Conservation (phyloP, 495 filamentous ascomycete species). For the Trichocladium antarcticum region DNA sequence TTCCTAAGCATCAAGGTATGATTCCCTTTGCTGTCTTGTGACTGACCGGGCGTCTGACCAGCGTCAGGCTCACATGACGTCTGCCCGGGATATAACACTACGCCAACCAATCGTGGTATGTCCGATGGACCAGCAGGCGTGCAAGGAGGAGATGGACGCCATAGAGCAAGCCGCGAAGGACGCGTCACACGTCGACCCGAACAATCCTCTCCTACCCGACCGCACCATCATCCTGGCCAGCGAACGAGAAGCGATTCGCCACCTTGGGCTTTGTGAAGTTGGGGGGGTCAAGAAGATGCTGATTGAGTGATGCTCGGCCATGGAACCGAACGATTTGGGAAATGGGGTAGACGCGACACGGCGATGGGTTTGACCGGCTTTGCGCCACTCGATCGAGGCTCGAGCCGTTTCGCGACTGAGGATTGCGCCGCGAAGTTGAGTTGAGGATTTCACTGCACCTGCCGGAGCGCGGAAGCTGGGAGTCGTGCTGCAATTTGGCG, state of each 20-base stretch:
- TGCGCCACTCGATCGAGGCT: too few relatives aligned
- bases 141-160: constrained; percentile 96
- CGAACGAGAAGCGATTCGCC: constrained; percentile 63
- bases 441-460: too few relatives aligned
- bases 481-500: too few relatives aligned
- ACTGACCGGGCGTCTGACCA: constrained; percentile 13
- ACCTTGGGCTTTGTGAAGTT: constrained; percentile 75
- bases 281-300: constrained; percentile 76
- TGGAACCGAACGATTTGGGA: background rate
- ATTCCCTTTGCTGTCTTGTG: background rate
- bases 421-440: too few relatives aligned
- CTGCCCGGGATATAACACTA: constrained; percentile 77
- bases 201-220: constrained; percentile 81
- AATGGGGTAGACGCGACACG: background rate
- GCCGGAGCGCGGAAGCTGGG: too few relatives aligned
- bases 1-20: constrained; percentile 85
- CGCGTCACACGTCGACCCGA: constrained; percentile 70
- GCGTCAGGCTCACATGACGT: constrained; percentile 74
- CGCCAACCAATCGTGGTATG: constrained; percentile 94
- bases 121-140: constrained; percentile 86
- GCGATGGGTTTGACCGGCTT: background rate
- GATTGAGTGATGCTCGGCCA: constrained; percentile 57
- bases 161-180: constrained; percentile 93
- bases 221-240: constrained; percentile 66
- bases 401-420: too few relatives aligned